phyloP scores from a whole-genome alignment of 78 protist species.

The Salpingoeca rosetta region DNA sequence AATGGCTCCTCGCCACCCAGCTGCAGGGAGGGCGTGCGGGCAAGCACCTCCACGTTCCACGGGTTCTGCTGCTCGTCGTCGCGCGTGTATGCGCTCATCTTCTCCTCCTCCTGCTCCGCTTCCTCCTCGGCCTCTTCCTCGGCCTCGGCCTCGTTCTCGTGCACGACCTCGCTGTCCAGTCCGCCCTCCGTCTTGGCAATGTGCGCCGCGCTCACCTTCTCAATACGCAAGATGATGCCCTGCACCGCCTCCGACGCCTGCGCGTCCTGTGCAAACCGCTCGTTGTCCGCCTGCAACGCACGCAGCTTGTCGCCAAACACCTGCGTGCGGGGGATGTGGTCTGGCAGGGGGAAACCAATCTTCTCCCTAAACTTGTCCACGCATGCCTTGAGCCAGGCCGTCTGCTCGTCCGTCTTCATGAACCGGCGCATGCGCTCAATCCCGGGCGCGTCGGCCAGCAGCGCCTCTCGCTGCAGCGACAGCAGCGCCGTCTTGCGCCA shows the following conservation, averaged over 20 bases:
- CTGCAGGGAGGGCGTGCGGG: not conserved
- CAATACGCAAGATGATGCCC: not conserved
- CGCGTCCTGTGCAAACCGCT: not conserved
- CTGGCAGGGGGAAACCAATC: not conserved
- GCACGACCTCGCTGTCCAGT: conserved; percentile 26
- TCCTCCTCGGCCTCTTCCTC: conserved; percentile 33
- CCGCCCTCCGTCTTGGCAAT: not conserved
- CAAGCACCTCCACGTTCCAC: not conserved
- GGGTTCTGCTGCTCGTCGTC: conserved; percentile 36
- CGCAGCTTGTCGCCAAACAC: not conserved
- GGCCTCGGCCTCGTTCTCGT: conserved; percentile 44
- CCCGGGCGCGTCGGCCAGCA: not conserved
- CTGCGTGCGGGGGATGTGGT: not conserved
- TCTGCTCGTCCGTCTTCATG: not conserved
- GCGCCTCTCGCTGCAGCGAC: not conserved
- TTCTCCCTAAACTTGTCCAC: conserved; percentile 9
- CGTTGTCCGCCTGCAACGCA: not conserved
- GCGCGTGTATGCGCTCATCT: conserved; percentile 6
- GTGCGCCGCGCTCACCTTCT: not conserved
- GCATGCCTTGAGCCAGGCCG: not conserved
- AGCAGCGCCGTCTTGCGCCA: conserved; percentile 20
- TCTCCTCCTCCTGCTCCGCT: conserved; percentile 19
- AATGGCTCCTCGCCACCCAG: conserved; percentile 3
- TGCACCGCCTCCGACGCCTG: not conserved
- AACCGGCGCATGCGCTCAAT: not conserved